phyloP scores from a whole-genome alignment of 2,329 filamentous ascomycete genomes.

The Endoconidiophora polonica region DNA sequence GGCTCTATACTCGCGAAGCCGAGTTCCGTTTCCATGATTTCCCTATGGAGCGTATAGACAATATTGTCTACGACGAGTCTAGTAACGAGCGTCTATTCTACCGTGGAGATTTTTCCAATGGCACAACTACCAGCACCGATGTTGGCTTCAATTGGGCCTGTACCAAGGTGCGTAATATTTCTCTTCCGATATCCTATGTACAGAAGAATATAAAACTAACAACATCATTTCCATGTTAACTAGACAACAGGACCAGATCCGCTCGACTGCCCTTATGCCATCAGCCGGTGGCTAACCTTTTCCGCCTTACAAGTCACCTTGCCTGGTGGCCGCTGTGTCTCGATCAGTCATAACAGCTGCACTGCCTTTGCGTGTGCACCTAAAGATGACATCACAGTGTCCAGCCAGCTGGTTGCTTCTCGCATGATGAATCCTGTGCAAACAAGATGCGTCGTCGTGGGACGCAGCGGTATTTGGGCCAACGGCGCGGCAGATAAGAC shows the following conservation, averaged over 20 bases:
- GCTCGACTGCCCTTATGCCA: constrained; percentile 9
- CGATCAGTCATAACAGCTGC: constrained; percentile 7
- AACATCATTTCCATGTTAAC: background rate
- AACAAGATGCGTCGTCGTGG: constrained; percentile 6
- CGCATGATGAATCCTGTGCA: constrained; percentile 12
- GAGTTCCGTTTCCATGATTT: background rate
- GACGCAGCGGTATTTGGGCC: constrained; percentile 7
- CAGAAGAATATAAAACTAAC: background rate
- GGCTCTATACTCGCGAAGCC: background rate
- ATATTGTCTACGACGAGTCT: background rate
- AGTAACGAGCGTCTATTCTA: background rate
- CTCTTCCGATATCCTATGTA: background rate
- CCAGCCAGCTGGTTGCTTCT: constrained; percentile 3
- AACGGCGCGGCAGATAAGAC: constrained; percentile 2
- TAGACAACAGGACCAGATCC: constrained; percentile 10
- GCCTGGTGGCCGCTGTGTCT: constrained; percentile 7
- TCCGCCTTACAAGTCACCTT: constrained; percentile 1
- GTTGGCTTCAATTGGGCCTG: constrained; percentile 12
- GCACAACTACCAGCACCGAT: background rate
- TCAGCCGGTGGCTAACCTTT: constrained; percentile 8
- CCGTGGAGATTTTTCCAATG: background rate
- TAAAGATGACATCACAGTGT: constrained; percentile 5
- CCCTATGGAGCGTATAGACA: background rate
- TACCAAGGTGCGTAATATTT: constrained; percentile 7
- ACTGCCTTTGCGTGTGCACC: constrained; percentile 12